phyloP scores from a whole-genome alignment of 2,329 filamentous ascomycete species.

The Xylaria sp. region DNA sequence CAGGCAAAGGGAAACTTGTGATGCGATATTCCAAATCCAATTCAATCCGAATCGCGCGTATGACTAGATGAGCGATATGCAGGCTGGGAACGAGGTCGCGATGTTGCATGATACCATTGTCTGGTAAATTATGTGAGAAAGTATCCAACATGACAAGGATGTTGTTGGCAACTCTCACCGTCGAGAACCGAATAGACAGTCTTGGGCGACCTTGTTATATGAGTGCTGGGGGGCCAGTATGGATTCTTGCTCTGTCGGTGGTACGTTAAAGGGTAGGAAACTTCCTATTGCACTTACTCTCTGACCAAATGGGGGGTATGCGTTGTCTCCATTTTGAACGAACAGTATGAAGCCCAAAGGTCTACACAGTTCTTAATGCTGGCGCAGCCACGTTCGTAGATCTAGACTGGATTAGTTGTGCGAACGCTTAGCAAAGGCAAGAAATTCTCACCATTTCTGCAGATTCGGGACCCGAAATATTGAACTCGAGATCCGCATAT shows the following conservation, averaged over 20 bases:
- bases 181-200: constrained; percentile 56
- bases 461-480: constrained; percentile 94
- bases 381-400: constrained; percentile 94
- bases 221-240: constrained; percentile 45
- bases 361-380: constrained; percentile 95
- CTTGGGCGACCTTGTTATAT: constrained; percentile 45
- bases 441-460: constrained; percentile 81
- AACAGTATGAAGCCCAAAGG: constrained; percentile 96
- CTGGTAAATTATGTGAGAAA: constrained; percentile 74
- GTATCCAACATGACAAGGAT: constrained; percentile 65
- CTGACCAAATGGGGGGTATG: constrained; percentile 94
- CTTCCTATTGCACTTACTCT: constrained; percentile 91
- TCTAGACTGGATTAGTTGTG: constrained; percentile 60
- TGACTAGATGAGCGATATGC: constrained; percentile 55
- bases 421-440: not conserved
- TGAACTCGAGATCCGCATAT: constrained; percentile 97
- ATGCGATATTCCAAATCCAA: constrained; percentile 62
- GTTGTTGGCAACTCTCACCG: constrained; percentile 79
- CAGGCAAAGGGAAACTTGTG: constrained; percentile 64
- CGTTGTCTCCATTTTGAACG: constrained; percentile 97
- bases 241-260: constrained; percentile 53
- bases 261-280: constrained; percentile 75
- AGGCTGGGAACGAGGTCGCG: constrained; percentile 51
- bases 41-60: constrained; percentile 50
- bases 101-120: constrained; percentile 61